phyloP scores from a whole-genome alignment of 352 stramenopile species.

The Blastocystis sp. region DNA sequence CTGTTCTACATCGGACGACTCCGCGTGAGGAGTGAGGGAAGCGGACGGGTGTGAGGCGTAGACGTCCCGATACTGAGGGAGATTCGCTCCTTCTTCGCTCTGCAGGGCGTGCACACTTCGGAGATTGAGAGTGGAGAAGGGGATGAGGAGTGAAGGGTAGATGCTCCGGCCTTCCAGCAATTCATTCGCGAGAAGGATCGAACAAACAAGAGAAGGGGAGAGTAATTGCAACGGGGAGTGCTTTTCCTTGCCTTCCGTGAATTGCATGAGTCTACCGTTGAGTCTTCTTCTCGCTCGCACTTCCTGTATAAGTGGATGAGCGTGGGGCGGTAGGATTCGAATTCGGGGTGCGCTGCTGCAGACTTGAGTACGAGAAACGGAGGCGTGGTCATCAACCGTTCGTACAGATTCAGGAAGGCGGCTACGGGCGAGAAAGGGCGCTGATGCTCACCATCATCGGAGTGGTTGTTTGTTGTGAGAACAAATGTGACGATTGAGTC shows the following conservation, averaged over 20 bases:
- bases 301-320: slow-evolving; percentile 53
- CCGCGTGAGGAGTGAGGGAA: not conserved
- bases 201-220: not conserved
- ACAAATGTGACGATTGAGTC: slow-evolving; percentile 48
- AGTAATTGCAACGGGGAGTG: not conserved
- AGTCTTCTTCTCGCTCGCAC: not conserved
- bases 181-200: not conserved
- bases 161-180: not conserved
- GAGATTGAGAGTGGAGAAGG: not conserved
- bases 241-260: not conserved
- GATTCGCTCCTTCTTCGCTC: not conserved
- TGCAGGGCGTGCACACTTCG: not conserved
- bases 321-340: slow-evolving; percentile 9
- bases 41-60: not conserved
- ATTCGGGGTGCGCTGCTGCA: too few relatives aligned
- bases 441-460: slow-evolving; percentile 1
- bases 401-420: slow-evolving; percentile 25
- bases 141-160: not conserved
- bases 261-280: slow-evolving; percentile 38
- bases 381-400: slow-evolving; percentile 22
- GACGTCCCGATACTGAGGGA: not conserved
- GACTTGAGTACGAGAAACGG: not conserved
- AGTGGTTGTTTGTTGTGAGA: slow-evolving; percentile 22
- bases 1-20: not conserved
- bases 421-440: not conserved